phyloP scores from a whole-genome alignment of 2,329 filamentous ascomycete genomes.

The Aplosporella prunicola region DNA sequence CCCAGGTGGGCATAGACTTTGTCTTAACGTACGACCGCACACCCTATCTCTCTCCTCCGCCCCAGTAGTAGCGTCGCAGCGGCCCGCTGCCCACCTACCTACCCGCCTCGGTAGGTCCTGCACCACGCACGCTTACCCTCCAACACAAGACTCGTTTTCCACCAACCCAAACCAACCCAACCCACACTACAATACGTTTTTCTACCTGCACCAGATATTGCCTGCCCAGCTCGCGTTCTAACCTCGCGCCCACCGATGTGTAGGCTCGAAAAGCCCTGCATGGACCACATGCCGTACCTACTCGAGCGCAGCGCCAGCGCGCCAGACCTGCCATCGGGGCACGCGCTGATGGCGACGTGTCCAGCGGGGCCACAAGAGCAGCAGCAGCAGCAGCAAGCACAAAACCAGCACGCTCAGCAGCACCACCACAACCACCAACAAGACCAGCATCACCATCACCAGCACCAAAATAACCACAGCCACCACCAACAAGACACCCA shows the following conservation, averaged over 20 bases:
- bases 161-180: too few relatives aligned
- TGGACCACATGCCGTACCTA: slow-evolving; percentile 78
- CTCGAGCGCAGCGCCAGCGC: slow-evolving; percentile 48
- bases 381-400: too few relatives aligned
- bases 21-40: slow-evolving; percentile 76
- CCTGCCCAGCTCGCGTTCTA: background rate
- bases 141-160: slow-evolving; percentile 11
- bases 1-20: slow-evolving; percentile 81
- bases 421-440: slow-evolving; percentile 48
- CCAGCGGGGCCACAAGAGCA: too few relatives aligned
- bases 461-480: too few relatives aligned
- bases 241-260: slow-evolving; percentile 12
- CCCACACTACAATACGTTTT: too few relatives aligned
- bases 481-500: too few relatives aligned
- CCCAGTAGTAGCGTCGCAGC: slow-evolving; percentile 29
- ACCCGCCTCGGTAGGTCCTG: background rate
- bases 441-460: slow-evolving; percentile 56
- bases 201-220: background rate
- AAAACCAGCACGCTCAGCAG: too few relatives aligned
- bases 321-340: slow-evolving; percentile 63
- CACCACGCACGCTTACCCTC: slow-evolving; percentile 24
- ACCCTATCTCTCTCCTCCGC: slow-evolving; percentile 58
- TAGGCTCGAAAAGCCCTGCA: slow-evolving; percentile 86
- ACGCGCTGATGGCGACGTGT: slow-evolving; percentile 87
- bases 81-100: slow-evolving; percentile 6